phyloP scores from a whole-genome alignment of 208 protist species.

The Trypanosoma lewisi region DNA sequence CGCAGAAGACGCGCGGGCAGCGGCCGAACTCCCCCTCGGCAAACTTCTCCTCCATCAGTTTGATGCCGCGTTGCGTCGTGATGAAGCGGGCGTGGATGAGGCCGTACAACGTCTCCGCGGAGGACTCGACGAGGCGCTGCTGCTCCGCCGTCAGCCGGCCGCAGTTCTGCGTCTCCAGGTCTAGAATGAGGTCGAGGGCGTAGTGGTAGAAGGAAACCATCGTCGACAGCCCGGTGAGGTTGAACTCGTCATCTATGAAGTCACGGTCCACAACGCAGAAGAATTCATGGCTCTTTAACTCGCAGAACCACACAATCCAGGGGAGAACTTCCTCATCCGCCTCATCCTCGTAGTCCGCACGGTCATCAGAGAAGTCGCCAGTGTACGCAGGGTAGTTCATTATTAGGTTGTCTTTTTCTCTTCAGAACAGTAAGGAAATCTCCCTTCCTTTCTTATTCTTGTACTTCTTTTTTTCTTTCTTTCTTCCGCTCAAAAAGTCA shows the following conservation, averaged over 20 bases:
- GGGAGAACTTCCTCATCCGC: conserved; percentile 92
- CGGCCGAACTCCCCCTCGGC: conserved; percentile 93
- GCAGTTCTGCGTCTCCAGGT: conserved; percentile 89
- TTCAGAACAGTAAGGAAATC: not conserved
- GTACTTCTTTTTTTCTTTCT: not conserved
- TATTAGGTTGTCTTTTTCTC: not conserved
- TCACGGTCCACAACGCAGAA: conserved; percentile 97
- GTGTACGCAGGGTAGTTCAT: conserved; percentile 23
- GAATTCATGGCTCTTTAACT: conserved; percentile 98
- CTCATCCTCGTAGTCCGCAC: conserved; percentile 50
- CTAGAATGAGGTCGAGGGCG: conserved; percentile 97
- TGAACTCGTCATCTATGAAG: conserved; percentile 98
- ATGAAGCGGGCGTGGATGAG: conserved; percentile 99
- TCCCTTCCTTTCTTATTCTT: not conserved
- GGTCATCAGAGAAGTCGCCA: conserved; percentile 42
- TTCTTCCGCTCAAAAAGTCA: too few species aligned
- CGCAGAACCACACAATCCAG: conserved; percentile 98
- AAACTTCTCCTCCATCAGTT: conserved; percentile 97
- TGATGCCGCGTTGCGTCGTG: conserved; percentile 94
- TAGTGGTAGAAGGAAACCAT: conserved; percentile 97
- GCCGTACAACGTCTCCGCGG: conserved; percentile 97
- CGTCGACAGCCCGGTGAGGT: conserved; percentile 94
- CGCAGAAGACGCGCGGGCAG: conserved; percentile 96
- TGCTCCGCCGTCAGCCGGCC: conserved; percentile 96
- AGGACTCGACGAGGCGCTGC: conserved; percentile 93